Conservation (phyloP, 2,329 filamentous ascomycete genomes). For the Juglanconis juglandina region DNA sequence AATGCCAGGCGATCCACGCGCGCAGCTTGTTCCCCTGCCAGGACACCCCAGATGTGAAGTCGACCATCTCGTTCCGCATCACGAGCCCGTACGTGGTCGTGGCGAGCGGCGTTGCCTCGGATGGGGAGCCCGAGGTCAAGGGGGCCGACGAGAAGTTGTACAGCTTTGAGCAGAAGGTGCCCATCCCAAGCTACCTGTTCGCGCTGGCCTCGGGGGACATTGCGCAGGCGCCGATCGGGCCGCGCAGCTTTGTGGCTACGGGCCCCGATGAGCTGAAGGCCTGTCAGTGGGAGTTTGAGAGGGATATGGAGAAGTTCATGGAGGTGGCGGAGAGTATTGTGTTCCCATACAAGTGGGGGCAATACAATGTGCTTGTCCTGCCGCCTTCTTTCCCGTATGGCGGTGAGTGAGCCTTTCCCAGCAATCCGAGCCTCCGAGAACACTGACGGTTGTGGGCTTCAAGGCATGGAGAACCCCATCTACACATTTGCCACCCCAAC, state of each 20-base stretch:
- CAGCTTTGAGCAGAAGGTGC: constrained; percentile 83
- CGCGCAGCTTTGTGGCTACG: constrained; percentile 78
- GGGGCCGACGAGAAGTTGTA: constrained; percentile 65
- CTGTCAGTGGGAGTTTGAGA: constrained; percentile 88
- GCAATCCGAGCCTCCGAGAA: neutral
- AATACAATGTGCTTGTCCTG: constrained; percentile 89
- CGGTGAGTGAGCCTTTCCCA: constrained; percentile 44
- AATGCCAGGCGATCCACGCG: constrained; percentile 95
- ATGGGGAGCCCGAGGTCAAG: constrained; percentile 42
- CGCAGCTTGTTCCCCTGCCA: constrained; percentile 94
- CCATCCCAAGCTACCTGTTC: constrained; percentile 92
- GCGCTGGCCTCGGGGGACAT: constrained; percentile 88
- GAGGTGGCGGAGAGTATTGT: constrained; percentile 76
- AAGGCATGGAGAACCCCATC: constrained; percentile 85
- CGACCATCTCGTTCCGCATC: constrained; percentile 87
- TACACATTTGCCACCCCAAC: constrained; percentile 80
- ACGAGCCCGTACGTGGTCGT: constrained; percentile 85
- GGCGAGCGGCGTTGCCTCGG: constrained; percentile 71
- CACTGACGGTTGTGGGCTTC: constrained; percentile 19
- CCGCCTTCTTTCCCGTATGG: constrained; percentile 89
- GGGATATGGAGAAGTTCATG: constrained; percentile 89
- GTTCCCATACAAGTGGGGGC: constrained; percentile 88
- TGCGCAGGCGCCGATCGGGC: constrained; percentile 78
- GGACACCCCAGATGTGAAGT: constrained; percentile 96
- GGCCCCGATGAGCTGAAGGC: constrained; percentile 81